A percentile compares a stretch with the other conserved stretches of the same genome.
phyloP scores from a whole-genome alignment of 192 early-diverging fungal genomes.

The Coemansia sp. region DNA sequence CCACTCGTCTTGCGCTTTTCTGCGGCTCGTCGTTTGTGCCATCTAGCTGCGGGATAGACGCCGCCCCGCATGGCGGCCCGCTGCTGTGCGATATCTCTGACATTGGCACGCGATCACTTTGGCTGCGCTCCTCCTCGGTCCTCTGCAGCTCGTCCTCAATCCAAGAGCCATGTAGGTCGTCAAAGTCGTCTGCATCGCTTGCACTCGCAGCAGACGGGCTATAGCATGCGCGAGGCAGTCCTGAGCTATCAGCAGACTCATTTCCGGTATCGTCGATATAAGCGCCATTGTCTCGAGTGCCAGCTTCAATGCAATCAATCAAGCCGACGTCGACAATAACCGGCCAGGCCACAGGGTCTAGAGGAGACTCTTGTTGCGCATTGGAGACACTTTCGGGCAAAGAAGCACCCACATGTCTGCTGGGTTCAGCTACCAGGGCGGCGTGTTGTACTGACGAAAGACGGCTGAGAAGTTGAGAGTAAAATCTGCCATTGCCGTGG shows the following conservation, averaged over 20 bases:
- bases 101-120: neutral
- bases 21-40: neutral
- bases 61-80: neutral
- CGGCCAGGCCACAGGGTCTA: neutral
- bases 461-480: neutral
- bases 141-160: constrained; percentile 11
- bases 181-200: neutral
- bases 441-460: neutral
- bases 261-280: neutral
- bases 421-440: neutral
- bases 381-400: neutral
- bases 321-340: constrained; percentile 9
- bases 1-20: neutral
- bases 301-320: neutral
- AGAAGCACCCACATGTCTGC: neutral
- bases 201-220: neutral
- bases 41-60: constrained; percentile 11
- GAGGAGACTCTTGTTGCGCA: neutral
- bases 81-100: neutral
- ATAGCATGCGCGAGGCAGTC: neutral
- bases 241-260: neutral
- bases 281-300: neutral
- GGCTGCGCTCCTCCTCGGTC: neutral
- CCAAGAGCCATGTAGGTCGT: constrained; percentile 11
- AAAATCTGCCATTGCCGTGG: constrained; percentile 9